Evolutionary conservation across 257 asterid species (phyloP), one percentile per base, ranked within the genome.

Genomic region (Linderniella brevidens): DNA sequence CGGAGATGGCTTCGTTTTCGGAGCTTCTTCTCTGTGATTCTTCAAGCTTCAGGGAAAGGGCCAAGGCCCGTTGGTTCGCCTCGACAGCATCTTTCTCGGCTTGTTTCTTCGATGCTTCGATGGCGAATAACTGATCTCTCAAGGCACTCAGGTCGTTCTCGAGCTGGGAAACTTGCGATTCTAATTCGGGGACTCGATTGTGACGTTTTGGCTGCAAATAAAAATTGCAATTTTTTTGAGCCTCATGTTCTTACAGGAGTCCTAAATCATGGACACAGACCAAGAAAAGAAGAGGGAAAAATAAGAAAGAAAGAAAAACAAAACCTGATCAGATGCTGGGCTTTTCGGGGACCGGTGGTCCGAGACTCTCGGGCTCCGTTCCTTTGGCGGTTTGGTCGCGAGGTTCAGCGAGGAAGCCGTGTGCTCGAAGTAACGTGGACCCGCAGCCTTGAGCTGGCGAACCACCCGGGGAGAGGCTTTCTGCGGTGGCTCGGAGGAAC

Each of bases 81-180:
- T 79, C 92, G 66, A 71, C 79, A 0, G 80, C 79, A 45, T 79
- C 92, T 63, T 70, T 61, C 58, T 64, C 67, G 4, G 86, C 92
- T 66, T 70, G 86, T 61, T 77, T 71, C 69, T 76, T 85, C 59
- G 54, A 60, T 17, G 72, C 73, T 70, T 90, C 94, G 0, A 96
- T 64, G 35, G 80, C 73, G 71, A 69, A 58, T 17, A 90, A 62
- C 40, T 75, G 82, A 57, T 77, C 87, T 72, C 76, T 81, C 13
- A 79, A 81, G 29, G 18, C 63, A 53, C 77, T 62, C 50, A 90
- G 87, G 58, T 90, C 96, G 57, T 70, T 70, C 69, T 85, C 84
- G 8, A 90, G 93, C 67, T 71, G 77, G 56, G 76, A 70, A 44
- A 90, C 61, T 69, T 77, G 87, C 35, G 59, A 54, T 71, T 90